These are phyloP conservation scores for Vanderwaltozyma tropicalis DNA, from an alignment of 805 yeast genomes.

Conservation along the genomic window DNA sequence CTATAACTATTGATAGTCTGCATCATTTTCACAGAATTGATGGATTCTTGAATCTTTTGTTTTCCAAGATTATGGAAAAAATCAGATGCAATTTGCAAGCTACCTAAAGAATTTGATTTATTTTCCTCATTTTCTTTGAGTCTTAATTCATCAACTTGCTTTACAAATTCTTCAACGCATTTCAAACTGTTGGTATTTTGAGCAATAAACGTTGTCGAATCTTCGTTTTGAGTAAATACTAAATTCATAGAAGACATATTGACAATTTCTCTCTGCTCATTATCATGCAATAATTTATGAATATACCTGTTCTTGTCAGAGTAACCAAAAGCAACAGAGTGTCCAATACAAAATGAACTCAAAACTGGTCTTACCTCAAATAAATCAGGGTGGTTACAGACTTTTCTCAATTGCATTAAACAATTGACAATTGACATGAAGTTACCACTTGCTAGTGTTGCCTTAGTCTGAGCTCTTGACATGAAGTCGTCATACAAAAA, in stretches of 20 bases:
- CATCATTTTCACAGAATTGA: constrained; percentile 45
- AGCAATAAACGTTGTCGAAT: constrained; percentile 34
- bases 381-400: constrained; percentile 91
- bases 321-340: constrained; percentile 47
- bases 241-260: constrained; percentile 54
- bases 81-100: constrained; percentile 35
- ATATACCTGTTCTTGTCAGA: constrained; percentile 33
- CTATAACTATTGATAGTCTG: constrained; percentile 56
- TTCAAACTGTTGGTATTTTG: constrained; percentile 35
- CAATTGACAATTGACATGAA: constrained; percentile 92
- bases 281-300: constrained; percentile 17
- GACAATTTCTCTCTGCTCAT: constrained; percentile 16
- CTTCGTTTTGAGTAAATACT: constrained; percentile 39
- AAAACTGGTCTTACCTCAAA: constrained; percentile 93
- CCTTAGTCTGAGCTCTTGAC: constrained; percentile 92
- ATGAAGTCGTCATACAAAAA: constrained; percentile 90
- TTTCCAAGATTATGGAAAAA: constrained; percentile 51
- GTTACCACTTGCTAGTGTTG: constrained; percentile 88
- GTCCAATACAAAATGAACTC: constrained; percentile 73
- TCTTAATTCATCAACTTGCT: constrained; percentile 36
- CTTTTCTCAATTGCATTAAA: constrained; percentile 94
- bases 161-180: constrained; percentile 37
- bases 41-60: constrained; percentile 39
- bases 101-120: constrained; percentile 12
- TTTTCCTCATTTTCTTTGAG: constrained; percentile 9